Conservation (phyloP, 2,329 filamentous ascomycete species). For the Aspergillus fumigatus region DNA sequence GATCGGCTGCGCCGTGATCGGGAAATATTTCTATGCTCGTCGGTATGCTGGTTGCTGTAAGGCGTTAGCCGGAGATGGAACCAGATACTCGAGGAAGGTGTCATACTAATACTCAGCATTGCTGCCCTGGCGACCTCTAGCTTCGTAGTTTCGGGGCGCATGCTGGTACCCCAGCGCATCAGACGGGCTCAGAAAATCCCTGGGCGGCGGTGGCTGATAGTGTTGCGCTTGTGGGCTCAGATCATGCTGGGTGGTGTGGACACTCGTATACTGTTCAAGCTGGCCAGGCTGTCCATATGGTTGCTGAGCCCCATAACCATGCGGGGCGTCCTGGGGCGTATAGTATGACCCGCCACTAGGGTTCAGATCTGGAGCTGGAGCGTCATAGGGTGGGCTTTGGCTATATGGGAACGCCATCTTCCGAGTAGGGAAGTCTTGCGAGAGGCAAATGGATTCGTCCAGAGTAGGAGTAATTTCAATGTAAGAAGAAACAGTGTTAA, state of each 20-base stretch:
- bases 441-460: not conserved
- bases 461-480: not conserved
- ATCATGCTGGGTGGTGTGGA: constrained; percentile 8
- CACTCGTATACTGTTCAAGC: not conserved
- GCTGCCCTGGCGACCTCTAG: constrained; percentile 8
- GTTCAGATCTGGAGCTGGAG: constrained; percentile 17
- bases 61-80: not conserved
- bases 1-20: not conserved
- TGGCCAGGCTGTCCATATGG: not conserved
- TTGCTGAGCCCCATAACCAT: constrained; percentile 24
- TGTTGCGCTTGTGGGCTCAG: constrained; percentile 4
- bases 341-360: constrained; percentile 16
- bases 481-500: not conserved
- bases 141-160: constrained; percentile 5
- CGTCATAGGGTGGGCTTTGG: constrained; percentile 28
- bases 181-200: constrained; percentile 2
- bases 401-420: constrained; percentile 53
- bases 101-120: constrained; percentile 18
- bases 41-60: not conserved
- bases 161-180: constrained; percentile 2
- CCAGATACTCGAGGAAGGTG: not conserved
- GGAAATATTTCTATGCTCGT: not conserved
- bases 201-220: not conserved
- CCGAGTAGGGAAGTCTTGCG: not conserved
- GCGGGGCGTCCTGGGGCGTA: constrained; percentile 15